phyloP scores from a whole-genome alignment of 441 rosid genomes.

The Pelargonium cotyledonis region DNA sequence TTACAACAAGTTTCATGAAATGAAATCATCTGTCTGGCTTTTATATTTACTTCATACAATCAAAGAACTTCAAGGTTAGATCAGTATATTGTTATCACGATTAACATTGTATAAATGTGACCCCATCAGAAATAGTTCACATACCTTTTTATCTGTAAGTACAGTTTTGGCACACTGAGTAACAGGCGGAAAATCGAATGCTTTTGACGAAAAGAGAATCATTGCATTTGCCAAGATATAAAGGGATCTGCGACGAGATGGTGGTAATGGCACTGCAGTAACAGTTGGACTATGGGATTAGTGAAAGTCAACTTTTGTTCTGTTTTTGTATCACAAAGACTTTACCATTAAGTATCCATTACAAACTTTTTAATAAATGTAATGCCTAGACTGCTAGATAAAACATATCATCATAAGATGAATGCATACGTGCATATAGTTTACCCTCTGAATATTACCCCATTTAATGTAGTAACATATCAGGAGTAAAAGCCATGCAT shows the following conservation, averaged over 20 bases:
- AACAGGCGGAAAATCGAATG: slow-evolving; percentile 52
- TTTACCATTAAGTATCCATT: not conserved
- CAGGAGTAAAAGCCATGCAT: not conserved
- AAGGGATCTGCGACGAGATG: slow-evolving; percentile 75
- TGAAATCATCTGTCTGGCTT: not conserved
- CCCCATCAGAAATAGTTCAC: slow-evolving; percentile 19
- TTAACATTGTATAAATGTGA: slow-evolving; percentile 14
- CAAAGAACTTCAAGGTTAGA: not conserved
- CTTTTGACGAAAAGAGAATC: slow-evolving; percentile 83
- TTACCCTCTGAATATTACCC: not conserved
- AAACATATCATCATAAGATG: not conserved
- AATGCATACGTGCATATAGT: not conserved
- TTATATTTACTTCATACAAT: not conserved
- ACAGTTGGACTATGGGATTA: slow-evolving; percentile 5
- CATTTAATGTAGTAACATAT: not conserved
- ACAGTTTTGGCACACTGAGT: slow-evolving; percentile 41
- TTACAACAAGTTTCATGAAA: not conserved
- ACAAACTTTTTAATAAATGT: not conserved
- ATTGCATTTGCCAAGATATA: slow-evolving; percentile 75
- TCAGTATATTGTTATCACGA: slow-evolving; percentile 3
- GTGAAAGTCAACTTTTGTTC: slow-evolving; percentile 7
- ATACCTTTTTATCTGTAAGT: slow-evolving; percentile 59
- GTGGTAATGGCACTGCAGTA: slow-evolving; percentile 64
- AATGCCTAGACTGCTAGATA: not conserved
- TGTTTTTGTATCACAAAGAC: not conserved